Conservation (phyloP, 2,329 filamentous ascomycete species). For the Stenocarpella maydis region DNA sequence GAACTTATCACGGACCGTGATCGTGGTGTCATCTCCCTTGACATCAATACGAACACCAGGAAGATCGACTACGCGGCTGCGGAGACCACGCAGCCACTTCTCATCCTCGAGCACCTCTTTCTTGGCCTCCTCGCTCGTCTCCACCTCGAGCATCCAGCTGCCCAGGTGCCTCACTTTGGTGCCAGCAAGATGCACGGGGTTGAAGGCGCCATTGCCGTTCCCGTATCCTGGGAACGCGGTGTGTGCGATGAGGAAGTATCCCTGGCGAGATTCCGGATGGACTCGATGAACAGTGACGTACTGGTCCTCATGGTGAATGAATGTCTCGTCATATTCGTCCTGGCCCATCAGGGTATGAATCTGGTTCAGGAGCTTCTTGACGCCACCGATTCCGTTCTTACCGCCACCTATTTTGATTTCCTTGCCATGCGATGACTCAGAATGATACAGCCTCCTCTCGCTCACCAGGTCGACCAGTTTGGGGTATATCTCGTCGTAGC, state of each 20-base stretch:
- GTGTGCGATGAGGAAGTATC: conserved; percentile 94
- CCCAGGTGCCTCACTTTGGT: conserved; percentile 88
- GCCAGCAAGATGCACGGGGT: conserved; percentile 80
- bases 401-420: conserved; percentile 72
- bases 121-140: conserved; percentile 75
- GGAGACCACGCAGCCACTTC: conserved; percentile 79
- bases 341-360: conserved; percentile 96
- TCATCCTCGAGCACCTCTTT: conserved; percentile 73
- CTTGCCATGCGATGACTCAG: conserved; percentile 70
- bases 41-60: conserved; percentile 77
- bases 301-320: conserved; percentile 95
- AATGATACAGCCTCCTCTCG: conserved; percentile 85
- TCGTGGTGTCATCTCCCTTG: conserved; percentile 77
- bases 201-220: conserved; percentile 82
- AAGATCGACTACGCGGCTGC: conserved; percentile 79
- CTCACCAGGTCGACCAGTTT: conserved; percentile 91
- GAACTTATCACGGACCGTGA: conserved; percentile 83
- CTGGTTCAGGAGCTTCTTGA: conserved; percentile 93
- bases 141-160: conserved; percentile 91
- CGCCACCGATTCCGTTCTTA: conserved; percentile 84
- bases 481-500: conserved; percentile 96
- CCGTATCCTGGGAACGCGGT: conserved; percentile 94
- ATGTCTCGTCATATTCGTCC: conserved; percentile 92
- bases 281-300: conserved; percentile 97
- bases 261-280: conserved; percentile 89